A percentile compares a stretch with the other conserved stretches of the same genome.
Conservation (phyloP, 768 basidiomycete species). For the Lactarius akahatsu region DNA sequence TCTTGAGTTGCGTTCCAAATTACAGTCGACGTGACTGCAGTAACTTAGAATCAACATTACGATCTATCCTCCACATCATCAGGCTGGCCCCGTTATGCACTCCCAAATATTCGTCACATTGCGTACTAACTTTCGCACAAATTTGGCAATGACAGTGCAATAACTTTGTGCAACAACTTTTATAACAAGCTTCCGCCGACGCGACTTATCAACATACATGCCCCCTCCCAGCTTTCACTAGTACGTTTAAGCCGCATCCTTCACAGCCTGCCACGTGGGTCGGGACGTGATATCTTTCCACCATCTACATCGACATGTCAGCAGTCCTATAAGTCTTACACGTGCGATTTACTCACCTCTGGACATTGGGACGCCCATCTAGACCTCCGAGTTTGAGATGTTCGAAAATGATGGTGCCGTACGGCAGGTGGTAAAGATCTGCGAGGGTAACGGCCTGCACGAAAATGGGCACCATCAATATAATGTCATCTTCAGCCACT, state of each 20-base stretch:
- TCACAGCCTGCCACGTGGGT: conserved; percentile 18
- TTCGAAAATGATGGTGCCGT: neutral
- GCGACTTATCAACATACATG: neutral
- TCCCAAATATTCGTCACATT: too few species aligned
- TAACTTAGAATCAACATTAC: too few species aligned
- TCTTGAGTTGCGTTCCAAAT: too few species aligned
- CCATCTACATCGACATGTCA: conserved; percentile 15
- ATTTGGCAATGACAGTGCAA: too few species aligned
- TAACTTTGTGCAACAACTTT: too few species aligned
- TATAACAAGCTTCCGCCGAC: too few species aligned
- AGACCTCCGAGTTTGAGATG: neutral
- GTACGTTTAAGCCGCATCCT: conserved; percentile 17
- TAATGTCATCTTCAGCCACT: too few species aligned
- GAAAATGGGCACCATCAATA: neutral
- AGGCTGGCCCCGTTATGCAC: too few species aligned
- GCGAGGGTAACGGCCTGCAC: conserved; percentile 19
- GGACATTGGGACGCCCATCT: conserved; percentile 14
- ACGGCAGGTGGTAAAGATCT: conserved; percentile 20
- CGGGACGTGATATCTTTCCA: conserved; percentile 21
- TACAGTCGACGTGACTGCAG: too few species aligned
- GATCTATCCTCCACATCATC: too few species aligned
- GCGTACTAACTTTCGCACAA: too few species aligned
- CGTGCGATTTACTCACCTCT: neutral
- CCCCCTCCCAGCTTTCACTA: neutral
- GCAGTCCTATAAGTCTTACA: neutral